These are phyloP conservation scores for Lasiosphaeria miniovina DNA, from an alignment of 495 filamentous ascomycete genomes.

Conservation along the genomic window DNA sequence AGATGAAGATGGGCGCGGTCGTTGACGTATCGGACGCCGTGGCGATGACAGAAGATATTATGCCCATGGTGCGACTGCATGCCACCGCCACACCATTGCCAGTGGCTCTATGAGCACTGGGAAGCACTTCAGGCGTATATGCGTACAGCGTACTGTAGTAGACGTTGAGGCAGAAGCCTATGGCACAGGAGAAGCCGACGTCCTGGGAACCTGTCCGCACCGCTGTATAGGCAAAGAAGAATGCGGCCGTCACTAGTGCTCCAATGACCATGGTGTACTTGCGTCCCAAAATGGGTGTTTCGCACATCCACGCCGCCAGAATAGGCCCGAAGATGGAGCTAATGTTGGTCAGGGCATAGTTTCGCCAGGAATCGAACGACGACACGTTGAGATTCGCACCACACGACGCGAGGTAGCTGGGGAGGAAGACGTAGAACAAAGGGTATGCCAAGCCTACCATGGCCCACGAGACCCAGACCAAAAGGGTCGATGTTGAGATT, in stretches of 20 bases:
- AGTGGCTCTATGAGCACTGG: constrained; percentile 66
- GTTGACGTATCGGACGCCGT: constrained; percentile 57
- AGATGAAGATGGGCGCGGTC: constrained; percentile 64
- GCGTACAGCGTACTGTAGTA: constrained; percentile 74
- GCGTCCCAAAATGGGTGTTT: constrained; percentile 54
- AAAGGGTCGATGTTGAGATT: constrained; percentile 56
- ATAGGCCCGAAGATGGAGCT: constrained; percentile 63
- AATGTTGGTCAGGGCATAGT: constrained; percentile 67
- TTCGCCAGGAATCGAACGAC: constrained; percentile 62
- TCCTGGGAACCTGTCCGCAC: constrained; percentile 59
- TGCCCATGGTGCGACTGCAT: constrained; percentile 70
- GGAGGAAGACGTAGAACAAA: constrained; percentile 67
- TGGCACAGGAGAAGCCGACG: constrained; percentile 62
- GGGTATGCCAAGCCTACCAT: constrained; percentile 68
- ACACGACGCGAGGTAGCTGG: constrained; percentile 40
- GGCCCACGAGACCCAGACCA: constrained; percentile 71
- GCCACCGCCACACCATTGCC: constrained; percentile 69
- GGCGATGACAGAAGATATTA: constrained; percentile 63
- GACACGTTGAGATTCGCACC: constrained; percentile 37
- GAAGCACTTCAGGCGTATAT: constrained; percentile 58
- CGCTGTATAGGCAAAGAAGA: constrained; percentile 69
- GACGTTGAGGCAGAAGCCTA: constrained; percentile 65
- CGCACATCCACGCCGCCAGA: constrained; percentile 62
- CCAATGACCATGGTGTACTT: constrained; percentile 66
- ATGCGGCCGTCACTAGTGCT: constrained; percentile 57